These are phyloP conservation scores for Toxoplasma gondii DNA, from an alignment of 169 alveolate genomes.

Conservation along the genomic window DNA sequence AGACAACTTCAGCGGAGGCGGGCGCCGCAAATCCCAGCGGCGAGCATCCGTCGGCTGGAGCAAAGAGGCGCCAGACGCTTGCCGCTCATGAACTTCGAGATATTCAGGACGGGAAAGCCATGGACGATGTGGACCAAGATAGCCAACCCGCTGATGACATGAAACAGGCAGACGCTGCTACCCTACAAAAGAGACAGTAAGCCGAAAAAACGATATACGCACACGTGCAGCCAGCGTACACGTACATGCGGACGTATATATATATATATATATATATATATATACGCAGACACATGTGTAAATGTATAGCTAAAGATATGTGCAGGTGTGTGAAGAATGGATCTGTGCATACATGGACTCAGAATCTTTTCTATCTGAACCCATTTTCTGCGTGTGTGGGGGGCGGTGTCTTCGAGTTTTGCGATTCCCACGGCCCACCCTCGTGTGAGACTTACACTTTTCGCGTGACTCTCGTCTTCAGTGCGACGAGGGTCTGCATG, in stretches of 20 bases:
- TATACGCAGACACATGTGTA: neutral
- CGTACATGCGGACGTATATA: neutral
- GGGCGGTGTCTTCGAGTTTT: too few species aligned
- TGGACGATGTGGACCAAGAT: neutral
- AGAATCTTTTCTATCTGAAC: too few species aligned
- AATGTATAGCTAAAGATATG: too few species aligned
- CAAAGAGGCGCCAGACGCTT: slow-evolving; percentile 1
- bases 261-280: too few species aligned
- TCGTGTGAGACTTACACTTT: too few species aligned
- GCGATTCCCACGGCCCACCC: too few species aligned
- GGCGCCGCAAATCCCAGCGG: neutral
- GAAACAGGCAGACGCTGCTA: slow-evolving; percentile 5
- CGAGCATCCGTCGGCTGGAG: neutral
- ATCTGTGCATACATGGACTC: too few species aligned
- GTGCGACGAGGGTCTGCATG: too few species aligned
- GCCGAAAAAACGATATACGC: neutral
- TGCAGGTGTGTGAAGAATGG: too few species aligned
- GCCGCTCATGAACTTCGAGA: slow-evolving; percentile 9
- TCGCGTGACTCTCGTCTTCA: too few species aligned
- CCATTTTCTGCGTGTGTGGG: too few species aligned
- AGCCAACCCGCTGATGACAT: neutral
- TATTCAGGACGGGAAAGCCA: neutral
- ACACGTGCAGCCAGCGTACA: neutral
- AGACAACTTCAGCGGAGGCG: neutral
- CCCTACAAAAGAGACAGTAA: slow-evolving; percentile 28